These are phyloP conservation scores for Linnemannia hyalina DNA, from an alignment of 192 early-diverging fungal species.

Conservation along the genomic window DNA sequence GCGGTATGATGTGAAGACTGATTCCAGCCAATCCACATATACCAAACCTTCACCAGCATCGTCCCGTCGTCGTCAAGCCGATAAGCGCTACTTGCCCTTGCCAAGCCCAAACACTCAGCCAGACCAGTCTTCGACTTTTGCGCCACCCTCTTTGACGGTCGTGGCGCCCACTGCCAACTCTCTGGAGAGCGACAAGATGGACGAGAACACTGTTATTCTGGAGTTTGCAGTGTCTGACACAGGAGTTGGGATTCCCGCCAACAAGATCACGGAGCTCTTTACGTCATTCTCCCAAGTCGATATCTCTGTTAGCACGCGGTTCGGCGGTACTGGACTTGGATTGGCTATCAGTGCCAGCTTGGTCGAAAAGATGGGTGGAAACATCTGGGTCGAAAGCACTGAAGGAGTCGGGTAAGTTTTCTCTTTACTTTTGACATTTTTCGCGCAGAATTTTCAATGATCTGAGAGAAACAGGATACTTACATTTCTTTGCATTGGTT, in stretches of 20 bases:
- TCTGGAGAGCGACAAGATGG: conserved; percentile 24
- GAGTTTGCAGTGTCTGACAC: conserved; percentile 56
- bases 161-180: conserved; percentile 55
- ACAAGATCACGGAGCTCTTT: conserved; percentile 65
- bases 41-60: conserved; percentile 27
- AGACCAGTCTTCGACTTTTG: not conserved
- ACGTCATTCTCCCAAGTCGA: conserved; percentile 77
- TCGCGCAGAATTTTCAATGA: not conserved
- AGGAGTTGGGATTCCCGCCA: conserved; percentile 50
- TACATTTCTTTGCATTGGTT: not conserved
- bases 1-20: conserved; percentile 47
- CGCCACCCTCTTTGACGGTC: conserved; percentile 35
- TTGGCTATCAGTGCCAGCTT: conserved; percentile 74
- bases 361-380: conserved; percentile 75
- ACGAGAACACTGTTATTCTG: conserved; percentile 49
- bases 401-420: conserved; percentile 68
- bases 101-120: not conserved
- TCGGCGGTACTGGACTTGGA: conserved; percentile 75
- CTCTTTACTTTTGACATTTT: conserved; percentile 14
- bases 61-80: conserved; percentile 33
- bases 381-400: conserved; percentile 72
- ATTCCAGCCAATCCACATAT: not conserved
- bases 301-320: conserved; percentile 66
- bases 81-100: conserved; percentile 18
- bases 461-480: not conserved